Evolutionary conservation across 2,329 filamentous ascomycete species (phyloP).

Genomic region (Hypoxylon sp.): DNA sequence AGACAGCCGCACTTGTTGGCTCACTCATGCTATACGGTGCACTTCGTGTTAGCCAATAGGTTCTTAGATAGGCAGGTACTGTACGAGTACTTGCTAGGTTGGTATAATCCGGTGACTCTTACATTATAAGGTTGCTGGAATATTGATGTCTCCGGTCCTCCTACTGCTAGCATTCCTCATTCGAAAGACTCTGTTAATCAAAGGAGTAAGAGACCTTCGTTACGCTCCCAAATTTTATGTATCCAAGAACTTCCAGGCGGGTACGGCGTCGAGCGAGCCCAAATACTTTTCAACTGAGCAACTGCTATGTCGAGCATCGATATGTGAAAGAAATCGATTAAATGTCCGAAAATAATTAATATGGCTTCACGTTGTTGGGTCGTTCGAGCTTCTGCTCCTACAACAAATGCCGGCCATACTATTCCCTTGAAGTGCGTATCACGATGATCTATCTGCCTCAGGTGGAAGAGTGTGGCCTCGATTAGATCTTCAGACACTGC

Average conservation of each 20-base stretch:
- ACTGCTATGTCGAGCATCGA: neutral
- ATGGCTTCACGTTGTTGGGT: neutral
- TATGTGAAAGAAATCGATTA: neutral
- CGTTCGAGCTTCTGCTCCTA: conserved; percentile 8
- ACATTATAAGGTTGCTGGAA: neutral
- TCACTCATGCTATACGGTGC: neutral
- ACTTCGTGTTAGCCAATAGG: neutral
- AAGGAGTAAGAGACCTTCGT: neutral
- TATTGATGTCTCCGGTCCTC: neutral
- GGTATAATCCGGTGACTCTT: neutral
- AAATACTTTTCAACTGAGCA: neutral
- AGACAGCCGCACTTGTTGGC: neutral
- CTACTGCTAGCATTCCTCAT: neutral
- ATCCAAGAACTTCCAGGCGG: conserved; percentile 3
- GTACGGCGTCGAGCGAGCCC: neutral
- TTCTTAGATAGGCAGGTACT: neutral
- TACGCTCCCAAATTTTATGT: neutral
- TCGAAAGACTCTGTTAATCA: neutral
- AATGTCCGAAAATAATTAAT: neutral
- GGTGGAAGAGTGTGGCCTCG: conserved; percentile 7
- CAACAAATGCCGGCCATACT: conserved; percentile 20
- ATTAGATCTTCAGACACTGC: conserved; percentile 11
- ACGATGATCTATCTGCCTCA: conserved; percentile 6
- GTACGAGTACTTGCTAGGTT: neutral
- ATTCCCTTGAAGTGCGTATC: conserved; percentile 26